Evolutionary conservation across 345 rosid genomes (phyloP).

Genomic region (Pseudoturritis turrita): DNA sequence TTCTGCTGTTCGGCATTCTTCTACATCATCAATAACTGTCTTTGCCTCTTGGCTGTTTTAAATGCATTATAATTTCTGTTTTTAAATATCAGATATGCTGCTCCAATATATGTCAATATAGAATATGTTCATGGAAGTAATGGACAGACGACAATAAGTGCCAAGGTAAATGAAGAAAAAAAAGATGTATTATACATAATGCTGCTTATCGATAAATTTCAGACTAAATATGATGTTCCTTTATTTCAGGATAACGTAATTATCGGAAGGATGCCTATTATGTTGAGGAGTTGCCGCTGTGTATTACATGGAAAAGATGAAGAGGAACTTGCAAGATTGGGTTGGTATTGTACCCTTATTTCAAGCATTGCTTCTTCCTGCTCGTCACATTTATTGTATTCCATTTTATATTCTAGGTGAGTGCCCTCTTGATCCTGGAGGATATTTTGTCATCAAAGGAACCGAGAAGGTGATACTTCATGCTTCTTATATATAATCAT

Average conservation of each 20-base stretch:
- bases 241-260: conserved; percentile 52
- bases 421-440: conserved; percentile 98
- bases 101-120: conserved; percentile 71
- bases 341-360: conserved; percentile 42
- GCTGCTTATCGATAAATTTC: not conserved
- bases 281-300: conserved; percentile 84
- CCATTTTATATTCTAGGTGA: conserved; percentile 54
- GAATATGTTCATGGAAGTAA: conserved; percentile 62
- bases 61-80: not conserved
- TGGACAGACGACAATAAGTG: conserved; percentile 31
- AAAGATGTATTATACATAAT: not conserved
- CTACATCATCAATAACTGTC: not conserved
- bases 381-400: conserved; percentile 9
- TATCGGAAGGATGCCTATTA: conserved; percentile 89
- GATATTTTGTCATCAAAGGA: conserved; percentile 89
- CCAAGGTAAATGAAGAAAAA: conserved; percentile 47
- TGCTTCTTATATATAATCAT: not conserved
- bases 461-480: conserved; percentile 63
- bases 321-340: conserved; percentile 86
- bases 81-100: conserved; percentile 58
- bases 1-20: not conserved
- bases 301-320: conserved; percentile 73
- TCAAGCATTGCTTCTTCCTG: not conserved
- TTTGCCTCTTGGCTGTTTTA: not conserved
- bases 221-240: conserved; percentile 6